phyloP scores from a whole-genome alignment of 2,329 filamentous ascomycete species.

The Herpomyces periplanetae region DNA sequence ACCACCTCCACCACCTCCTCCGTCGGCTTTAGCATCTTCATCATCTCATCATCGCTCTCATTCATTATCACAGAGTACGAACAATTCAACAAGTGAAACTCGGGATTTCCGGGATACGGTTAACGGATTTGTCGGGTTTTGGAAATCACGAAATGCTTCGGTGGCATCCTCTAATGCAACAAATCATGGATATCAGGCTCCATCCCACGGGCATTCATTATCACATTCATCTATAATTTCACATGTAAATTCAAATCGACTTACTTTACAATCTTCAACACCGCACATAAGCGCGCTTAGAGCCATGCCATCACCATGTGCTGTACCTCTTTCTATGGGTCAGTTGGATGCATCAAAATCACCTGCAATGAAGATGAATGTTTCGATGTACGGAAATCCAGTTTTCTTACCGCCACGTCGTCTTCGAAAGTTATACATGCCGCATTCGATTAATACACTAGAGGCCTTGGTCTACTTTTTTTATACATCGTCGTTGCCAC shows the following conservation, averaged over 20 bases:
- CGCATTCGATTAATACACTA: constrained; percentile 58
- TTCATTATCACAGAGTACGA: constrained; percentile 9
- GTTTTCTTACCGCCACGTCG: constrained; percentile 18
- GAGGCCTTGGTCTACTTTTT: constrained; percentile 68
- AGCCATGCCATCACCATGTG: constrained; percentile 5
- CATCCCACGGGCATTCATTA: constrained; percentile 2
- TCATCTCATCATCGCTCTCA: constrained; percentile 18
- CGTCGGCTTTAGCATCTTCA: constrained; percentile 47
- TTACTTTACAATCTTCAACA: constrained; percentile 8
- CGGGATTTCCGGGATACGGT: too few species aligned
- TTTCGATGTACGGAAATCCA: constrained; percentile 14
- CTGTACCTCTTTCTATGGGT: not conserved
- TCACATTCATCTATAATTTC: constrained; percentile 4
- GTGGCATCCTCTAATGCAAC: not conserved
- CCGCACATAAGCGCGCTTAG: constrained; percentile 2
- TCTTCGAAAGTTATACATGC: constrained; percentile 57
- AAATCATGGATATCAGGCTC: constrained; percentile 6
- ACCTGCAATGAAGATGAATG: constrained; percentile 4
- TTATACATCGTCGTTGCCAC: constrained; percentile 60
- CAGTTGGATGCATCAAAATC: not conserved
- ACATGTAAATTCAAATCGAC: constrained; percentile 9
- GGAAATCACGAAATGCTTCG: constrained; percentile 8
- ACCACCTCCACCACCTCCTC: constrained; percentile 13
- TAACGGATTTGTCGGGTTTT: too few species aligned
- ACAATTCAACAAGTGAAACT: too few species aligned